Base-by-base conservation (phyloP, 768 basidiomycete species). In the Calocera cornea region DNA sequence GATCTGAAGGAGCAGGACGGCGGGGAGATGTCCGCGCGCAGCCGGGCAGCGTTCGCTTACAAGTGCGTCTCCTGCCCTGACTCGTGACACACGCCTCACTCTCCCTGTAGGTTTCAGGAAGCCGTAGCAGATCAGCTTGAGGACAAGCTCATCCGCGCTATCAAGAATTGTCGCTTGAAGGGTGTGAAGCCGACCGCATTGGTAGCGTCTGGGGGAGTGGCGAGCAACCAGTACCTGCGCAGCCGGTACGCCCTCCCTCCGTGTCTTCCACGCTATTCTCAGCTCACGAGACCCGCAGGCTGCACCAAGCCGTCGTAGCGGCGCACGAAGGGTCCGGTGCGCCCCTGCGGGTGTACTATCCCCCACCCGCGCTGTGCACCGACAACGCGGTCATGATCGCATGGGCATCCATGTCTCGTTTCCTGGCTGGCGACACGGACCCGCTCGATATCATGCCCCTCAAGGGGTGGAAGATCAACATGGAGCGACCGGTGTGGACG, bases 321-420 rank as follows among this genome's bases (percentile, higher is more conserved):
- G 68, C 16, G 66, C 44, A 60, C 31, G 54, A 2, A 10, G 54
- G 27, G 24, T 5, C 5, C 2, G 27, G 31, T 65, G 44, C 72
- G 71, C 76, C 76, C 24, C 63, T 87, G 65, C 73, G 76, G 0
- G 76, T 89, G 7, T 75, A 85, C 34, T 93, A 88, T 72, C 93
- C 93, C n/a, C 91, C 92, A 0, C 79, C 83, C 0, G 75, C 80
- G 12, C 78, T 95, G 1, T 97, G 94, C 73, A 95, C 92, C 73
- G 95, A 97, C 72, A 98, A 97, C 75, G 95, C 95, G 0, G 95
- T 85, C 10, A 98, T 98, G 95, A 90, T 97, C 71, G 95, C 84
- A 1, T 95, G 89, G 90, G 89, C 94, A 2, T 87, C 90, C 0
- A 88, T 95, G 83, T 78, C 87, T 71, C 84, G 93, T 14, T 89